phyloP scores from a whole-genome alignment of 306 rosid species.

The Quercus robur region DNA sequence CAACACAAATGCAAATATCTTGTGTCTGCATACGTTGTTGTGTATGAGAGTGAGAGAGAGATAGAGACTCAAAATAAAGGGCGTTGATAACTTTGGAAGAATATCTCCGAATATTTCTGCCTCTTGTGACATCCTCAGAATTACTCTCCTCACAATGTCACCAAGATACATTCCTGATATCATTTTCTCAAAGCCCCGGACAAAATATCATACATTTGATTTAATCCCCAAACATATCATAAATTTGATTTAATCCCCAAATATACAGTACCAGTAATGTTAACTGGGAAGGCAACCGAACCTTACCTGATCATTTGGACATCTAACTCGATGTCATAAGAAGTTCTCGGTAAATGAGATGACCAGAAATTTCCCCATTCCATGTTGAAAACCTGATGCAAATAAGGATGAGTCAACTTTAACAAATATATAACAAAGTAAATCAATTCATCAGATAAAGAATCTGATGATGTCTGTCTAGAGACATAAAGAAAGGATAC shows the following conservation, averaged over 20 bases:
- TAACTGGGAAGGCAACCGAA: not conserved
- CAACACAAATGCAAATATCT: not conserved
- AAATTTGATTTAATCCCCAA: slow-evolving; percentile 5
- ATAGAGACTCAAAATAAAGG: slow-evolving; percentile 65
- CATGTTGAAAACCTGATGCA: slow-evolving; percentile 73
- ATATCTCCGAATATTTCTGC: slow-evolving; percentile 61
- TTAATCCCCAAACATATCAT: too few species aligned
- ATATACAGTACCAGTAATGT: slow-evolving; percentile 4
- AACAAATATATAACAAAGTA: not conserved
- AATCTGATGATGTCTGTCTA: not conserved
- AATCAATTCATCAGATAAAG: not conserved
- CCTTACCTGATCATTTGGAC: slow-evolving; percentile 78
- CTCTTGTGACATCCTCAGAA: slow-evolving; percentile 69
- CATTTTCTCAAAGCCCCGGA: slow-evolving; percentile 95
- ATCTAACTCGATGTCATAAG: slow-evolving; percentile 70
- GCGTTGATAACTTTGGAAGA: slow-evolving; percentile 54
- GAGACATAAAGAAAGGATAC: slow-evolving; percentile 32
- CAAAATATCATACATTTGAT: slow-evolving; percentile 8
- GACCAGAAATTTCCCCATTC: slow-evolving; percentile 98
- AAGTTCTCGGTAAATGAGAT: slow-evolving; percentile 87
- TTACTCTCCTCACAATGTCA: slow-evolving; percentile 83
- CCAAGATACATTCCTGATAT: slow-evolving; percentile 96
- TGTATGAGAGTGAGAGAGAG: slow-evolving; percentile 15
- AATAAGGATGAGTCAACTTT: not conserved
- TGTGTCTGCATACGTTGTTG: not conserved